These are phyloP conservation scores for Lipomyces japonicus DNA, from an alignment of 805 yeast species.

Conservation along the genomic window DNA sequence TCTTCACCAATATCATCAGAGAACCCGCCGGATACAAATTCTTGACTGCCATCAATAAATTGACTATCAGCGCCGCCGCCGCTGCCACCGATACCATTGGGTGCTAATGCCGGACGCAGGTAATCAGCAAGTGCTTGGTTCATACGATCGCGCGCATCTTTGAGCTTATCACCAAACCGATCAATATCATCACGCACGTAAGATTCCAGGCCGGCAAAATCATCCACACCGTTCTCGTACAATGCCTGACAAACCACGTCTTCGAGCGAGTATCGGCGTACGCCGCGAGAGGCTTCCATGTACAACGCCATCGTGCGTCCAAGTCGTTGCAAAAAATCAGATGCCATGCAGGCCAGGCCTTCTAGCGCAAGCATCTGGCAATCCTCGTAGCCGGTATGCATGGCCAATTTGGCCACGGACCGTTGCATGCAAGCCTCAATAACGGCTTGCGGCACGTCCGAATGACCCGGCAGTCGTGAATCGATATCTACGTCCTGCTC, in stretches of 20 bases:
- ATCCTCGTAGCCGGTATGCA: conserved; percentile 90
- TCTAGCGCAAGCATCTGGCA: conserved; percentile 75
- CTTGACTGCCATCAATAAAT: conserved; percentile 88
- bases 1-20: conserved; percentile 93
- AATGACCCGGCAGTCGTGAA: conserved; percentile 65
- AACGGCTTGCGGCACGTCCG: conserved; percentile 54
- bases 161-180: conserved; percentile 64
- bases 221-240: conserved; percentile 79
- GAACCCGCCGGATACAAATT: conserved; percentile 91
- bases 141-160: conserved; percentile 63
- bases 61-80: conserved; percentile 71
- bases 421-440: conserved; percentile 65
- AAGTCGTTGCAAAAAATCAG: conserved; percentile 69
- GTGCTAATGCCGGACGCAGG: conserved; percentile 64
- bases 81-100: conserved; percentile 29
- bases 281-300: conserved; percentile 51
- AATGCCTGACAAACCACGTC: conserved; percentile 60
- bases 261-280: conserved; percentile 35
- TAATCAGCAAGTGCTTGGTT: conserved; percentile 71
- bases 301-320: conserved; percentile 68
- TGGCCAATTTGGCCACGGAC: conserved; percentile 70
- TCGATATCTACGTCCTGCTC: conserved; percentile 79
- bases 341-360: conserved; percentile 77
- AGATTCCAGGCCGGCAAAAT: conserved; percentile 69
- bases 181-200: conserved; percentile 69